A percentile compares a stretch with the other conserved stretches of the same genome.
Conservation (phyloP, 805 yeast species). For the Candida chauliodis region DNA sequence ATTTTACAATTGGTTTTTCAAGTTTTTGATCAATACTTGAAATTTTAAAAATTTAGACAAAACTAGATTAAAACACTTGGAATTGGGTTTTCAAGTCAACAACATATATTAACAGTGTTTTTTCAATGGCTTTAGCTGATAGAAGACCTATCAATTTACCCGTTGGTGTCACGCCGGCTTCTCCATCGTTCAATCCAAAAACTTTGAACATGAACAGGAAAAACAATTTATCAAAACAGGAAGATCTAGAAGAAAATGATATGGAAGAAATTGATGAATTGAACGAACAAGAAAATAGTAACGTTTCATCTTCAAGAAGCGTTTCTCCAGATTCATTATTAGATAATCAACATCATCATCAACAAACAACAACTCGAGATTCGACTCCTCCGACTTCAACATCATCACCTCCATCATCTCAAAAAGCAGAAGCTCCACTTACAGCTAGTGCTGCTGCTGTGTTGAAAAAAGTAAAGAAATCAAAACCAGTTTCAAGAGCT, state of each 20-base stretch:
- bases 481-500: constrained; percentile 39
- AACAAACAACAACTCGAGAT: constrained; percentile 20
- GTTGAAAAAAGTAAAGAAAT: constrained; percentile 23
- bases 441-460: constrained; percentile 10
- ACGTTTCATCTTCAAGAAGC: constrained; percentile 36
- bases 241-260: constrained; percentile 9
- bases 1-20: no score
- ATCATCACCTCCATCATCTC: constrained; percentile 7
- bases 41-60: no score
- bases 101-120: neutral
- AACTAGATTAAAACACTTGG: no score
- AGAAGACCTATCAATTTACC: constrained; percentile 57
- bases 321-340: constrained; percentile 43
- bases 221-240: no score
- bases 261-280: constrained; percentile 16
- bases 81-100: no score
- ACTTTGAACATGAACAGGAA: constrained; percentile 20
- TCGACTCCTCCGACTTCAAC: constrained; percentile 27
- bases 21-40: no score
- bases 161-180: constrained; percentile 43
- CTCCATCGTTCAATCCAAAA: constrained; percentile 38
- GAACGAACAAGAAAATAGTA: constrained; percentile 17
- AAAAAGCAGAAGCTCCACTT: constrained; percentile 6
- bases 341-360: constrained; percentile 19
- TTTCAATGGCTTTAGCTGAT: constrained; percentile 60